phyloP scores from a whole-genome alignment of 2,329 filamentous ascomycete genomes.

The Trichoderma sp. region DNA sequence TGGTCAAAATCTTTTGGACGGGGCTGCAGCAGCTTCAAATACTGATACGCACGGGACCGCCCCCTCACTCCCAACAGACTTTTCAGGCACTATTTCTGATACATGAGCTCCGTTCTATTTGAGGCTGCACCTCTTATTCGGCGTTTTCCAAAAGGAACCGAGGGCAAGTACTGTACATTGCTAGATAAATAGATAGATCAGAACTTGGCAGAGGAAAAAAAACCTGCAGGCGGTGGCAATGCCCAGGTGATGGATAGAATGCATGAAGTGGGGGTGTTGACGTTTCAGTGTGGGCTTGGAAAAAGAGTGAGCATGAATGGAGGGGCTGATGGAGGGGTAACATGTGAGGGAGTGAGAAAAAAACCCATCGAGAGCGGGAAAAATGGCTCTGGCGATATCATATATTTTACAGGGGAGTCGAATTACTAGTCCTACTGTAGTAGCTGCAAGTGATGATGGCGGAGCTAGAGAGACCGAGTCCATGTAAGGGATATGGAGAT shows the following conservation, averaged over 20 bases:
- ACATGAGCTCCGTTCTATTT: background rate
- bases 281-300: conserved; percentile 25
- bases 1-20: background rate
- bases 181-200: background rate
- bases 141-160: background rate
- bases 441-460: background rate
- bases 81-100: background rate
- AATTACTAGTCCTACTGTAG: background rate
- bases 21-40: background rate
- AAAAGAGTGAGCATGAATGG: conserved; percentile 4
- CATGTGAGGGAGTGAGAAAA: background rate
- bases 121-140: background rate
- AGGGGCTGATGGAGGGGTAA: conserved; percentile 20
- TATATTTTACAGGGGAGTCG: background rate
- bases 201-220: background rate
- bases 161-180: background rate
- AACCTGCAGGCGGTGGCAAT: conserved; percentile 20
- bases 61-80: background rate
- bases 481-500: background rate
- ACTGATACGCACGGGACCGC: background rate
- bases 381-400: conserved; percentile 1
- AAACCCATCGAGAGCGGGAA: background rate
- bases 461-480: background rate
- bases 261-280: conserved; percentile 31
- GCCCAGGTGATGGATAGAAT: conserved; percentile 10